A percentile compares a stretch with the other conserved stretches of the same genome.
Evolutionary conservation across 129 eudicot genomes (phyloP).

Genomic region (Flaveria trinervia): DNA sequence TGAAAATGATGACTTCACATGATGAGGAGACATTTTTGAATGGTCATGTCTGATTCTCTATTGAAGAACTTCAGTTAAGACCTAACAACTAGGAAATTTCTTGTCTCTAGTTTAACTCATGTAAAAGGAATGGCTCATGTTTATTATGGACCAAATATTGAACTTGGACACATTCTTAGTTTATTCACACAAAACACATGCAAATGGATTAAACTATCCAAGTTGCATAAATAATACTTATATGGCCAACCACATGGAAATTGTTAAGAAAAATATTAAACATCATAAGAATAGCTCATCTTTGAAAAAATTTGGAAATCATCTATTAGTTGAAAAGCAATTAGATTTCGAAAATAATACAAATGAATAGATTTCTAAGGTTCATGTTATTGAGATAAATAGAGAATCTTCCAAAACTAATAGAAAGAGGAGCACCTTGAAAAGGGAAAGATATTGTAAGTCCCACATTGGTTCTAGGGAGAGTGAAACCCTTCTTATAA

Average conservation of each 20-base stretch:
- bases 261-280: slow-evolving; percentile 11
- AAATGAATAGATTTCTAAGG: neutral
- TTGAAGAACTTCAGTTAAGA: neutral
- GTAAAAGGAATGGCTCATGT: neutral
- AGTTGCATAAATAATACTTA: neutral
- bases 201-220: neutral
- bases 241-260: neutral
- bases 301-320: neutral
- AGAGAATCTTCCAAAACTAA: neutral
- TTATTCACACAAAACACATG: neutral
- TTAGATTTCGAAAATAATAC: neutral
- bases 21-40: neutral
- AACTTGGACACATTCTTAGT: neutral
- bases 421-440: no score
- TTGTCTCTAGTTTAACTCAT: neutral
- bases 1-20: neutral
- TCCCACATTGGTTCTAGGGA: no score
- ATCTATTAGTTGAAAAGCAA: neutral
- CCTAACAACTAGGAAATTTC: neutral
- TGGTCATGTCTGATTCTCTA: neutral
- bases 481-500: no score
- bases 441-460: no score
- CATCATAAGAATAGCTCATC: neutral
- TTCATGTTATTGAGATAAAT: neutral
- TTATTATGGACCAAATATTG: neutral